Evolutionary conservation across 202 grass and related monocot genomes (phyloP), one percentile per base, ranked within the genome.

Genomic region (Panicum hallii): DNA sequence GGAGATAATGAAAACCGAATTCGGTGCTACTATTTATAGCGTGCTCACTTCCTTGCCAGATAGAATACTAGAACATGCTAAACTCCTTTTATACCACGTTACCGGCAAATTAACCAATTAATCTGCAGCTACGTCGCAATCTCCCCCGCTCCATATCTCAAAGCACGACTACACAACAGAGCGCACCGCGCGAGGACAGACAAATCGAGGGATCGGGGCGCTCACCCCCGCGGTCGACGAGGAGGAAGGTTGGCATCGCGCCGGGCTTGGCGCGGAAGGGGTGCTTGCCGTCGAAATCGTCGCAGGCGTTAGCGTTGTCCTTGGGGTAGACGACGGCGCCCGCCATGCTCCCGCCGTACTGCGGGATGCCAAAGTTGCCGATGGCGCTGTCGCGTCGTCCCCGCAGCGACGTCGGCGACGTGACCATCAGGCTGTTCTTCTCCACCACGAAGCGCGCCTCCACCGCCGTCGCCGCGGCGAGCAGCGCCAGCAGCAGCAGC

Each of bases 341-440:
- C 1, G 91, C 93, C 96, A 99, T 95, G 86, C 89, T 95, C 46
- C 96, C 96, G 3, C 96, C 96, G 86, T 99, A 99, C 93, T 95
- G 96, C 73, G 96, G 96, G 70, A 99, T 88, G 67, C 96, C 96
- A 75, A 95, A 99, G 91, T 95, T 99, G 19, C 96, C 96, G 73
- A 95, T 99, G 90, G 93, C 93, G 79, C 93, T 95, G 67, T 99
- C 96, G 67, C 67, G 88, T 75, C 91, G 84, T 23, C 93, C 96
- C 55, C 86, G 80, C 82, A 95, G 82, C 55, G 81, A 58, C 45
- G 86, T 57, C 26, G 96, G 93, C 79, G 90, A 90, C 26, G 85
- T 89, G 72, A 99, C 96, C 96, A 95, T 95, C 80, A 95, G 86
- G 80, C 96, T 99, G 74, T 99, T 99, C 90, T 99, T 99, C 91